Evolutionary conservation across 495 filamentous ascomycete genomes (phyloP), one percentile per base, ranked within the genome.

Genomic region (Xanthoparmelia taractica): DNA sequence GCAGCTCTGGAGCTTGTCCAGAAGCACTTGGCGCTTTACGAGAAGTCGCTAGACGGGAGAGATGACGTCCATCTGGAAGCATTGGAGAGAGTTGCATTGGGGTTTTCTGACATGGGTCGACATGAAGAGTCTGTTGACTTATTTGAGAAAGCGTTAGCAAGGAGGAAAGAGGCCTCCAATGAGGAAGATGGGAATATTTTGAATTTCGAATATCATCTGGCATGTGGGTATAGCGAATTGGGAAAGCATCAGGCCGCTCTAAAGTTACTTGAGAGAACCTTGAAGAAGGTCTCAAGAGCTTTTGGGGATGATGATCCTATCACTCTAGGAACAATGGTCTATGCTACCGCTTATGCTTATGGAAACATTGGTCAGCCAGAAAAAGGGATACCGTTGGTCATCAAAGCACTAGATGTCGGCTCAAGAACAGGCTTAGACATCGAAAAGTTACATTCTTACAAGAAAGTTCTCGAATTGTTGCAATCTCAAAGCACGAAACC

Each of bases 1-100:
- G 31, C 65, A 40, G 68, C 68, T 38, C 34, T 58, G 2, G 34
- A 58, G 34, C 11, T 58, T 38, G 38, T 8, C 15, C 4, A 58
- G n/a, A 37, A 31, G 27, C 0, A 0, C 4, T 27, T 40, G 34
- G 56, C 34, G 3, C 13, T 58, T 17, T 68, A 40, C 38, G 55
- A 54, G 27, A 40, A 41, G 56, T 38, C 34, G 56, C 17, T 40
- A 25, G 38, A 54, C 13, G 27, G 20, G 50, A 54, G 29, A 8
- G 29, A 54, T 54, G 4, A 8, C 27, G 0, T 0, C 15, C 8
- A 20, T 33, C 2, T 8, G 20, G 2, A 4, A 7, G 50, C 27
- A 6, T 20, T 54, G 6, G 2, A n/a, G 0, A 17, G 20, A 6
- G 18, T 33, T 54, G 50, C 29, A 18, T 10, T 8, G 2, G 15